These are phyloP conservation scores for Ajuga chamaepitys DNA, from an alignment of 257 asterid genomes.

Conservation along the genomic window DNA sequence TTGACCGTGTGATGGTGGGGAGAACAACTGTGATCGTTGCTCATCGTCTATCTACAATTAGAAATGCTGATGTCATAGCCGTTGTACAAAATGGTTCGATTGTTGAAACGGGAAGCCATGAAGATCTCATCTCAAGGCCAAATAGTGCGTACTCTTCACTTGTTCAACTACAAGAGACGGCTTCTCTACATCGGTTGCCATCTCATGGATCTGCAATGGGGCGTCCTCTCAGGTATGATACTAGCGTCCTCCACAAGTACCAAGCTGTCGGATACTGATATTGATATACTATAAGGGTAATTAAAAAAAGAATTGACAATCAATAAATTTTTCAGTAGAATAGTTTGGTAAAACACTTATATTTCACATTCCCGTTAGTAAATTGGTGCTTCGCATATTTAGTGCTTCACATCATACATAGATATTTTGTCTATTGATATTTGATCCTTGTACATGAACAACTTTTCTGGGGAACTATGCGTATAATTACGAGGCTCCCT, in stretches of 20 bases:
- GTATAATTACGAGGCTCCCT: not conserved
- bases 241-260: not conserved
- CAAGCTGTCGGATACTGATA: not conserved
- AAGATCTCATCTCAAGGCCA: conserved; percentile 75
- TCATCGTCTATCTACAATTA: conserved; percentile 83
- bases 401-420: not conserved
- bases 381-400: not conserved
- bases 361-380: not conserved
- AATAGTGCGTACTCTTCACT: conserved; percentile 81
- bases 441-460: not conserved
- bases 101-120: conserved; percentile 83
- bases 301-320: not conserved
- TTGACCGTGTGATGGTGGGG: conserved; percentile 92
- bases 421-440: not conserved
- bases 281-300: not conserved
- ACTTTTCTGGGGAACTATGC: not conserved
- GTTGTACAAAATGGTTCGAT: conserved; percentile 78
- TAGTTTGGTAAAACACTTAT: not conserved
- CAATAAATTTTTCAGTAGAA: not conserved
- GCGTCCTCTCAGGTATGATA: conserved; percentile 54
- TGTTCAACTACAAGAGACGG: conserved; percentile 75
- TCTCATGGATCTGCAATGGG: conserved; percentile 55
- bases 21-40: conserved; percentile 87
- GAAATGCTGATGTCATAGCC: conserved; percentile 85
- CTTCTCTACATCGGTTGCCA: conserved; percentile 57